Evolutionary conservation across 169 alveolate genomes (phyloP).

Genomic region (Perkinsus marinus): DNA sequence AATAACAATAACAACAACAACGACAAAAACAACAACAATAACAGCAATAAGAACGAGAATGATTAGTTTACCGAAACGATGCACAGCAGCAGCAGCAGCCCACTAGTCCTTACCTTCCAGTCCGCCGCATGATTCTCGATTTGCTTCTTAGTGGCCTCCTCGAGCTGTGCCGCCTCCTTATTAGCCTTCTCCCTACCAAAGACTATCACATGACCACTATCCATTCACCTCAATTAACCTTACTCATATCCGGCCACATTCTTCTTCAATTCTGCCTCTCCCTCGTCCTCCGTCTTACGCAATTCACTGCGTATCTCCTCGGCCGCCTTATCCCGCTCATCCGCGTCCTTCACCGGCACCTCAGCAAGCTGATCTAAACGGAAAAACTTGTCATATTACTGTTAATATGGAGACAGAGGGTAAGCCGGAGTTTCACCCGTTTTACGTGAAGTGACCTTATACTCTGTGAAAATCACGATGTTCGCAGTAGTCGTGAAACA

Average conservation of each 20-base stretch:
- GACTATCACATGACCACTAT: not conserved
- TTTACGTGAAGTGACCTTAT: too few relatives aligned
- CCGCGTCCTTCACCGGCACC: not conserved
- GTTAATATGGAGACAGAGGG: too few relatives aligned
- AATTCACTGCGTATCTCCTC: not conserved
- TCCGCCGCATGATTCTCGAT: not conserved
- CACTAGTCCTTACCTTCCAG: not conserved
- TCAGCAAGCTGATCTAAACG: not conserved
- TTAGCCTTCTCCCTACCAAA: not conserved
- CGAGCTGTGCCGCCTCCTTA: not conserved
- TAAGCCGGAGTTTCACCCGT: too few relatives aligned
- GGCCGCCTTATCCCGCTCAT: not conserved
- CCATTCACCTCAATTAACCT: not conserved
- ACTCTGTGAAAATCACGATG: too few relatives aligned
- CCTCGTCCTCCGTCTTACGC: not conserved
- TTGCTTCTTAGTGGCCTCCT: not conserved
- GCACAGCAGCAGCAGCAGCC: too few relatives aligned
- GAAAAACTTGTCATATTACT: not conserved
- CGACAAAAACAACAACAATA: too few relatives aligned
- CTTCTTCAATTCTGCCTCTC: not conserved
- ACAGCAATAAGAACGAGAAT: too few relatives aligned
- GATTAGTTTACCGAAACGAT: too few relatives aligned
- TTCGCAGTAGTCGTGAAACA: too few relatives aligned
- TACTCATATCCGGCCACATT: not conserved
- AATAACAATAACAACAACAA: too few relatives aligned